Evolutionary conservation across 1,284 basidiomycete genomes (phyloP), one percentile per base, ranked within the genome.

Genomic region (Fomitiporia mediterranea): DNA sequence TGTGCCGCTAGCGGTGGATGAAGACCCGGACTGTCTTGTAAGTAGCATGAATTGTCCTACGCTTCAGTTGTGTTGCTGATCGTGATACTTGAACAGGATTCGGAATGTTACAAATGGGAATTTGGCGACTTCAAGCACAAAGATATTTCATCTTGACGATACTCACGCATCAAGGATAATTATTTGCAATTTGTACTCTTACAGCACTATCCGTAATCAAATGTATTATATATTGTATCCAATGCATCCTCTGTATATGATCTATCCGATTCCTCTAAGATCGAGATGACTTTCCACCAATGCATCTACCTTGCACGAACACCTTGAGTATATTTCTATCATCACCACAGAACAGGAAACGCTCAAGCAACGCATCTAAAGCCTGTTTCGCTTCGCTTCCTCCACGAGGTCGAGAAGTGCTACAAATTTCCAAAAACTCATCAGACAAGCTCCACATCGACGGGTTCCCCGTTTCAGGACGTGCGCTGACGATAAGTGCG

Each of bases 291-390:
- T 7, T 69, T 11, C 94, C 94, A 25, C 92, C 93, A 32, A 98
- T 83, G 30, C 83, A 68, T 46, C 75, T 70, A 0, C 94, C 94
- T 62, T 90, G 83, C 8, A 98, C 94, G 69, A 88, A 96, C 19
- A 98, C 95, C 51, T 77, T 75, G 34, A 73, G 74, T 55, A 98
- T 87, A 70, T 98, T 96, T 65, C 94, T 76, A 69, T 95, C 87
- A 69, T 98, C 94, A 5, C 91, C 91, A 43, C 84, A 82, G 66
- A 91, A 91, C 63, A 94, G 76, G 69, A 93, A 91, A 59, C 78
- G 72, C 68, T 90, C 87, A 56, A 91, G 65, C 68, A 80, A 70
- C 44, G 72, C 72, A 60, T 82, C 75, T 61, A 84, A 65, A 58
- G 67, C 63, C 60, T 65, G 63, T 37, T 67, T 44, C 65, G 65